Conservation (phyloP, 768 basidiomycete genomes). For the Hydnum rufescens region DNA sequence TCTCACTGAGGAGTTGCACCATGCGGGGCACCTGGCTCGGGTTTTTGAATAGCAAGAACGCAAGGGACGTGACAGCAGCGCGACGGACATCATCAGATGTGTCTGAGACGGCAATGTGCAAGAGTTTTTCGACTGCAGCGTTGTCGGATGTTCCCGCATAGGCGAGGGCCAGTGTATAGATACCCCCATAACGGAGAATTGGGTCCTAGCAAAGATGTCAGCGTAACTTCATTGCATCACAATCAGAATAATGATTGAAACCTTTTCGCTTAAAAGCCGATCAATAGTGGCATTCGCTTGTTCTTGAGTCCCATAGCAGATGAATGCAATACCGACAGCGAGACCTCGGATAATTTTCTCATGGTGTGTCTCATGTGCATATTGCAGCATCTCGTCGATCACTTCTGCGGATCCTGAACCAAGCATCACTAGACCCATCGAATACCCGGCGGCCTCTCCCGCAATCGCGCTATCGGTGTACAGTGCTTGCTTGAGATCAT, state of each 20-base stretch:
- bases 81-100: constrained; percentile 94
- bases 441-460: constrained; percentile 88
- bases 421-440: constrained; percentile 96
- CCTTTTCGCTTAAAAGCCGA: constrained; percentile 68
- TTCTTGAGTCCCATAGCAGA: constrained; percentile 85
- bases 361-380: constrained; percentile 93
- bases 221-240: neutral
- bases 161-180: constrained; percentile 88
- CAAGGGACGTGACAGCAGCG: constrained; percentile 87
- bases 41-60: constrained; percentile 93
- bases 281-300: constrained; percentile 75
- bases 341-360: constrained; percentile 98
- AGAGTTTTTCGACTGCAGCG: constrained; percentile 68
- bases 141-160: constrained; percentile 96
- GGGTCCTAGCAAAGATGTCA: constrained; percentile 46
- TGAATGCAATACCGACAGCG: constrained; percentile 78
- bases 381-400: constrained; percentile 86
- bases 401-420: constrained; percentile 68
- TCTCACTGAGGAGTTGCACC: constrained; percentile 91
- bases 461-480: constrained; percentile 92
- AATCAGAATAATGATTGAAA: constrained; percentile 16
- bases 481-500: constrained; percentile 71
- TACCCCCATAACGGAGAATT: constrained; percentile 91
- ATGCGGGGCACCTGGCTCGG: constrained; percentile 90
- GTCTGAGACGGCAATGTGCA: constrained; percentile 96